Evolutionary conservation across 441 rosid genomes (phyloP).

Genomic region (Syzygium syzygioides): DNA sequence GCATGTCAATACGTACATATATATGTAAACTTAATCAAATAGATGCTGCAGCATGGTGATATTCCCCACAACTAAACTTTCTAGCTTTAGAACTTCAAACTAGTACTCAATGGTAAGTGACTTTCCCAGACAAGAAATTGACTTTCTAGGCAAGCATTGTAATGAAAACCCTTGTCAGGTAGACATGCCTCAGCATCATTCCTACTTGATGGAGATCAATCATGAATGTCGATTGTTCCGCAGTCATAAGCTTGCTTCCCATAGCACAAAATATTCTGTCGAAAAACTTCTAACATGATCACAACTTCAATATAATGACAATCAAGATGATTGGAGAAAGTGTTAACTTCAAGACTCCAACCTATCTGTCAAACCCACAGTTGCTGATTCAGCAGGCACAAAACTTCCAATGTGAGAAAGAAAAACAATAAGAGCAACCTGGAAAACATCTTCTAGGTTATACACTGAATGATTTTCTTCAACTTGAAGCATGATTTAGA

Average conservation of each 20-base stretch:
- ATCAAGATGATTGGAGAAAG: conserved; percentile 3
- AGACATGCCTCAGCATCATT: conserved; percentile 81
- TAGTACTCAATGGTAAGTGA: conserved; percentile 1
- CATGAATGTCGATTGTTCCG: conserved; percentile 95
- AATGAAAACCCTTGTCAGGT: not conserved
- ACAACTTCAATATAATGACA: not conserved
- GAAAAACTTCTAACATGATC: conserved; percentile 11
- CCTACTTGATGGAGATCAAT: conserved; percentile 99
- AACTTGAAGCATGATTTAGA: not conserved
- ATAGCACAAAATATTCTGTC: conserved; percentile 90
- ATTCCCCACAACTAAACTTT: not conserved
- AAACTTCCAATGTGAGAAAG: conserved; percentile 98
- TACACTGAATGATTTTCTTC: not conserved
- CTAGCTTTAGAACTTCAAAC: not conserved
- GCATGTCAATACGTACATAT: not conserved
- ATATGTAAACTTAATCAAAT: not conserved
- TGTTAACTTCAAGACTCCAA: conserved; percentile 16
- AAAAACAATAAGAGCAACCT: conserved; percentile 97
- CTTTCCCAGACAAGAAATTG: not conserved
- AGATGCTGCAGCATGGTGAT: not conserved
- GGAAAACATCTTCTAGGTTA: conserved; percentile 13
- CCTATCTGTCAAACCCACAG: conserved; percentile 96
- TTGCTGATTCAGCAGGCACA: conserved; percentile 97
- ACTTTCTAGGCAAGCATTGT: not conserved
- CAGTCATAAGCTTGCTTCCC: conserved; percentile 93